A percentile compares a stretch with the other conserved stretches of the same genome.
Evolutionary conservation across 2,329 filamentous ascomycete species (phyloP).

Genomic region (Blastomyces silverae): DNA sequence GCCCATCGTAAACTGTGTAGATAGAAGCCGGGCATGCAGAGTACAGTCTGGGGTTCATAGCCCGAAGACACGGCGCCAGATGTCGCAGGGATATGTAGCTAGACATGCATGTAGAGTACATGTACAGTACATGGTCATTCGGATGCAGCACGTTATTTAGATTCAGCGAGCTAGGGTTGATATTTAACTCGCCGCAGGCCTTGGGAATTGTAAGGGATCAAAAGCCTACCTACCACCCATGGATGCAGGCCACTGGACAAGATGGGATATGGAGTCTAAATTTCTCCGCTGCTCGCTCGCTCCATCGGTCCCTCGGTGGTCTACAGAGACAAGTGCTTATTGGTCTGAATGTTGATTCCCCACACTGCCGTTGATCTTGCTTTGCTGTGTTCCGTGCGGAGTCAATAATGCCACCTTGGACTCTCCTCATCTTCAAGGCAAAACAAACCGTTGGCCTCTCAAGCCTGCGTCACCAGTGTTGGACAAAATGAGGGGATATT

Average conservation of each 20-base stretch:
- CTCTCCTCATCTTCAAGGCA: neutral
- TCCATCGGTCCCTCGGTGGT: too few species aligned
- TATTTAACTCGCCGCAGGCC: neutral
- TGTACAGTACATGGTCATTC: too few species aligned
- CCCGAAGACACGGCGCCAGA: neutral
- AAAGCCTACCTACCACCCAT: too few species aligned
- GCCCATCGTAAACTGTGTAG: neutral
- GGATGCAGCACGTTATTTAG: neutral
- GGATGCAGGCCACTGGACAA: neutral
- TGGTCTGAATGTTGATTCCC: neutral
- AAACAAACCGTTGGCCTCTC: neutral
- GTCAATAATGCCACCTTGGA: neutral
- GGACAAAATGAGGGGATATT: neutral
- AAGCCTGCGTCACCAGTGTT: neutral
- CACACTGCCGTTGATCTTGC: neutral
- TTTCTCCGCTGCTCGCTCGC: too few species aligned
- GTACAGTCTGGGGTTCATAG: neutral
- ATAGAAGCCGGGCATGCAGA: neutral
- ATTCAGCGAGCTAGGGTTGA: neutral
- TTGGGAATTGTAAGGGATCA: too few species aligned
- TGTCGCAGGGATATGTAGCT: neutral
- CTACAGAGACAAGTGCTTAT: neutral
- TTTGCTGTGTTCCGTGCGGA: neutral
- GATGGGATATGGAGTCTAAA: neutral
- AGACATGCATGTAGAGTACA: too few species aligned